Base-by-base conservation (phyloP, 805 yeast species). In the Ogataea methylovora region DNA sequence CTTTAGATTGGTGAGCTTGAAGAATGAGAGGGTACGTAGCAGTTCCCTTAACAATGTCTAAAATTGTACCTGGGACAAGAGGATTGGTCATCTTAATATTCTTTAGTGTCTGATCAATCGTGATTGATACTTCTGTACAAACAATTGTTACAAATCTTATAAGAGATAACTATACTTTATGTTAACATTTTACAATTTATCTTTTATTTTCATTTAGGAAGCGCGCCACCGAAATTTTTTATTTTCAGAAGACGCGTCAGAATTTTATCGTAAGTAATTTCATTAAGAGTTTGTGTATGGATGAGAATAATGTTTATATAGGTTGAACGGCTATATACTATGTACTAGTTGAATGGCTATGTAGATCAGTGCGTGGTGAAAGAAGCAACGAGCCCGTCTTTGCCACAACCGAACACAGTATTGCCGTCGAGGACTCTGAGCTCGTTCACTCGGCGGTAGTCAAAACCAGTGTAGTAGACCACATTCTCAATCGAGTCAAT, bases 1-100 rank as follows among this genome's bases (percentile, higher is more conserved):
- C 35, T 33, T 53, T 56, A 4, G 54, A 44, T 29, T 54, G 60
- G 29, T 54, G 58, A 6, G 57, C 55, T 24, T 56, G 60, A 5
- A 54, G 33, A 36, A 21, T 8, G 14, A 32, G 11, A 11, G 35
- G 35, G 12, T 8, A 30, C 12, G 8, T 24, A 7, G 6, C n/a
- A 10, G 8, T 11, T 6, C n/a, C 24, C 11, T 22, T 21, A 3
- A 16, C 20, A 9, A 30, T 9, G 4, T 15, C 4, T 4, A n/a
- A 8, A 11, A 30, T 12, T 7, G 15, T 20, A 4, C 32, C 32
- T 15, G 32, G 32, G 3, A 12, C 15, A 5, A 30, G 4, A 8
- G 22, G n/a, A 11, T 30, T 21, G 4, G 26, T 20, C 25, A 30
- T 30, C n/a, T 10, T 27, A 7, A 13, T 5, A 13, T 24, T 8